Conservation (phyloP, 352 stramenopile species). For the Thalassiosira exigua region DNA sequence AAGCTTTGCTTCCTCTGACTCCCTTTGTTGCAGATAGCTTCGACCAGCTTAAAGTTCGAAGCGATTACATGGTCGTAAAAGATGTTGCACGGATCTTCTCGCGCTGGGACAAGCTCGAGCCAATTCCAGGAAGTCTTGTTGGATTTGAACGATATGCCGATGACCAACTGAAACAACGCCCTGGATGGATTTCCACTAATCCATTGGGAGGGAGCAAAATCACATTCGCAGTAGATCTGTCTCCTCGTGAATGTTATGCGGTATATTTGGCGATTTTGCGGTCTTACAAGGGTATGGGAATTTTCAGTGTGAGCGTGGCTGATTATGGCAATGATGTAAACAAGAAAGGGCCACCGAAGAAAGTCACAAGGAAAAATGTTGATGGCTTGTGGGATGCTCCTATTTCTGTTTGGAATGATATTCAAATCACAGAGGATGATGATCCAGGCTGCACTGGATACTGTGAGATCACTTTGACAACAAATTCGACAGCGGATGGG, state of each 20-base stretch:
- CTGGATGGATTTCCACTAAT: conserved; percentile 67
- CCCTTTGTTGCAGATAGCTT: conserved; percentile 48
- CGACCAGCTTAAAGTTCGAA: conserved; percentile 41
- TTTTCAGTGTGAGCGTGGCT: conserved; percentile 48
- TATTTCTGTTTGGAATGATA: conserved; percentile 67
- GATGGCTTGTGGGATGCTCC: conserved; percentile 61
- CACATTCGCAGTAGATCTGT: conserved; percentile 61
- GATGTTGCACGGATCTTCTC: conserved; percentile 60
- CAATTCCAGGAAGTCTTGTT: conserved; percentile 9
- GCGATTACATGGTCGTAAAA: conserved; percentile 64
- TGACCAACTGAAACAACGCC: conserved; percentile 36
- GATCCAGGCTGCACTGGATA: conserved; percentile 54
- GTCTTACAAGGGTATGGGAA: conserved; percentile 70
- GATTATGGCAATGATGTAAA: conserved; percentile 48
- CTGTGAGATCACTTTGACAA: conserved; percentile 60
- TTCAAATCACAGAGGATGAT: conserved; percentile 54
- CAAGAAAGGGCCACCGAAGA: conserved; percentile 34
- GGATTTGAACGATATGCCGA: conserved; percentile 56
- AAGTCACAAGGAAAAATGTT: conserved; percentile 20
- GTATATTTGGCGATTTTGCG: conserved; percentile 59
- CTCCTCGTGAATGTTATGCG: conserved; percentile 52
- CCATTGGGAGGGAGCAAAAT: conserved; percentile 45
- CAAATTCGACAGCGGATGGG: conserved; percentile 38
- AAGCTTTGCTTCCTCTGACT: conserved; percentile 39
- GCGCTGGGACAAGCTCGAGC: conserved; percentile 44